Evolutionary conservation across 2,329 filamentous ascomycete genomes (phyloP), one percentile per base, ranked within the genome.

Genomic region (Penicillium sp.): DNA sequence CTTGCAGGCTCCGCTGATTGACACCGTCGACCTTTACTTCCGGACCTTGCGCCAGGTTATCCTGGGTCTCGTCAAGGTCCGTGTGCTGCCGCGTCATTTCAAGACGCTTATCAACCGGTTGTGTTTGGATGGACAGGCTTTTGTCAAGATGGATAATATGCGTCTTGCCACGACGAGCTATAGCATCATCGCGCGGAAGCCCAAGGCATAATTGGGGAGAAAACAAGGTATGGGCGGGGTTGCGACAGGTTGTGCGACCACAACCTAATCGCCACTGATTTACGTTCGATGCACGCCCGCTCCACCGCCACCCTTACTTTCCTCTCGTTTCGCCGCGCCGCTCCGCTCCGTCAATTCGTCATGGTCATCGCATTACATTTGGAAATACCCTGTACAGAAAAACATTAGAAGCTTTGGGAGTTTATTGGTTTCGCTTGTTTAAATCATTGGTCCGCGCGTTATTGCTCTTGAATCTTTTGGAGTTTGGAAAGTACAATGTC

Each of bases 111-210:
- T 84, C 67, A 81, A 84, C 62, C 75, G 81, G 10, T 67, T 84
- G 27, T 83, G 81, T 60, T 67, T 83, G 19, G 81, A 84, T 54
- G 81, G 81, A 1, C 73, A 82, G 69, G 81, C 81, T 0, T 84
- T 84, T 58, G 78, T 83, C 56, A 77, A 83, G 71, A 83, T 84
- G 81, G 81, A 84, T 61, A 76, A 74, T 19, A 80, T 81, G 80
- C 77, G 81, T 11, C 69, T 84, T 16, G 77, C 79, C 23, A 80
- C 79, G 3, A 84, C 81, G 8, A 83, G 80, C 51, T 83, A 83
- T 55, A 78, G 81, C 47, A 77, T 83, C 54, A 78, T 84, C 58
- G 81, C 81, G 0, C 75, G 78, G 67, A 83, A 82, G 66, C 78
- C 72, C 1, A 53, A 49, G 21, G 59, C 53, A 46, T 65, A 52